Base-by-base conservation (phyloP, 192 early-diverging fungal species). In the Diversispora eburnea region DNA sequence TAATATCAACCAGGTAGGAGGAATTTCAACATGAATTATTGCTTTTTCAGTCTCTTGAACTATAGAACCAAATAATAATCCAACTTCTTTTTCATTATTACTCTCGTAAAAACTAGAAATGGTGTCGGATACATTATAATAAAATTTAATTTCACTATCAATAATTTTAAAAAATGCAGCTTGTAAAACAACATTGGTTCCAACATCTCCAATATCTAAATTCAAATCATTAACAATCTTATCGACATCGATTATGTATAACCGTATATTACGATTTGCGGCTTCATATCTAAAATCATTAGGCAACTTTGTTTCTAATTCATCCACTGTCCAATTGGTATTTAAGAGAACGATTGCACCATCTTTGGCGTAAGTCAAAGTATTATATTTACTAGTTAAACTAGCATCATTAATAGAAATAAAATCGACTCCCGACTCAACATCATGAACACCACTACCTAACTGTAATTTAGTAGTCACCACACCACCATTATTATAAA, bases 301-400 rank as follows among this genome's bases (percentile, higher is more conserved):
- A 2, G 92, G 83, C 39, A 94, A 76, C 61, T 89, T 86, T 47
- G 83, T 79, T 47, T 88, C 87, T 15, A 95, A 67, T 25, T 94
- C 92, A 49, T 87, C 90, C 33, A 82, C 81, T 10, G 82, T 81
- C 89, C 89, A 90, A 22, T 81, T 76, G 12, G 90, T 83, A 75
- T 94, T 91, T 39, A 95, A 55, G 17, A 94, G 49, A 19, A 94
- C 77, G 13, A 77, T 74, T 3, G 85, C 88, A 20, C 81, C 82
- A 15, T 76, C 61, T 57, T 79, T 80, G 46, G 89, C 78, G 0
- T 83, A 75, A n/a, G 73, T 75, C 4, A 90, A 82, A 48, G 88
- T 79, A 64, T 93, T 86, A 79, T 88, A 89, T 65, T 83, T 81
- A 39, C 80, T 75, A 63, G 88, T 75, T 41, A 93, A 51, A 45